phyloP scores from a whole-genome alignment of 2,329 filamentous ascomycete genomes.

The Exophiala oligosperma region DNA sequence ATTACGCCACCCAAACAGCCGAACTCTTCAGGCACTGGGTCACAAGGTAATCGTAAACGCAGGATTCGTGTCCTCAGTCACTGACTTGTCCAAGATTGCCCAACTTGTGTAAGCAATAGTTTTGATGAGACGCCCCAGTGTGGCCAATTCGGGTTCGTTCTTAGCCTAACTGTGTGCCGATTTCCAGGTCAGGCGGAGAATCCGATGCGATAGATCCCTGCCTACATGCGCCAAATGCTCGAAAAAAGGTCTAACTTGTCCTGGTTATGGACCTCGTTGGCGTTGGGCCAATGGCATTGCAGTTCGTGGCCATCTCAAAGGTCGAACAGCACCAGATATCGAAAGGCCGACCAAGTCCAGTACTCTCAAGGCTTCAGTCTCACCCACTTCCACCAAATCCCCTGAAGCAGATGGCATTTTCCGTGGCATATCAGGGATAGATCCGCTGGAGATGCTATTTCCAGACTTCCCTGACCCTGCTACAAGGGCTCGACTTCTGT shows the following conservation, averaged over 20 bases:
- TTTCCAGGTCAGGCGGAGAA: constrained; percentile 21
- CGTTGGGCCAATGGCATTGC: constrained; percentile 32
- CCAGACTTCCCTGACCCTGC: constrained; percentile 65
- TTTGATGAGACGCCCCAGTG: too few relatives aligned
- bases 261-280: constrained; percentile 30
- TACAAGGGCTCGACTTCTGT: constrained; percentile 75
- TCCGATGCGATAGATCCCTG: constrained; percentile 31
- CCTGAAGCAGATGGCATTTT: constrained; percentile 3
- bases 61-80: not conserved
- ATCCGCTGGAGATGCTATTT: constrained; percentile 15
- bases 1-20: not conserved
- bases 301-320: constrained; percentile 31
- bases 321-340: constrained; percentile 21
- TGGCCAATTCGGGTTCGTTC: not conserved
- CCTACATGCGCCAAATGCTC: constrained; percentile 31
- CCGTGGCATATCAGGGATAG: constrained; percentile 1
- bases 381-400: constrained; percentile 9
- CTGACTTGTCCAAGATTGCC: constrained; percentile 16
- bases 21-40: constrained; percentile 4
- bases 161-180: constrained; percentile 20
- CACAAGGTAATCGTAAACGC: constrained; percentile 12
- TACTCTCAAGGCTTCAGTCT: constrained; percentile 12
- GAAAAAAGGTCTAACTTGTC: constrained; percentile 31
- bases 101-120: not conserved
- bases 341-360: constrained; percentile 14